Percentiles rank a stretch among this genome's conserved stretches.
These are phyloP conservation scores for Pythium insidiosum DNA, from an alignment of 352 stramenopile species.

Conservation along the genomic window DNA sequence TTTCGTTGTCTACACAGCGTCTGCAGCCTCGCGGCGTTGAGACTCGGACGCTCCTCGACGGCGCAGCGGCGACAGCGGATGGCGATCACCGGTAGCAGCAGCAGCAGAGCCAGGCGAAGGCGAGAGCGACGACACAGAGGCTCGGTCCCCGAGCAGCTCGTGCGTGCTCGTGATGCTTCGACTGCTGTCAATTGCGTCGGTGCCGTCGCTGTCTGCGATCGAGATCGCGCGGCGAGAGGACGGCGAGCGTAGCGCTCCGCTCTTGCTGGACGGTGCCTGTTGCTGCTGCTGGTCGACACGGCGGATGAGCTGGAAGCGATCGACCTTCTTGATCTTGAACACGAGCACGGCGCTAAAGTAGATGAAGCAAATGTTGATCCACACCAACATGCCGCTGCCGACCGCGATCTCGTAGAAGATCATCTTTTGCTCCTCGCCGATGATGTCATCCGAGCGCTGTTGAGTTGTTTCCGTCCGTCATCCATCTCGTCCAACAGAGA, in stretches of 20 bases:
- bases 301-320: conserved; percentile 79
- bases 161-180: conserved; percentile 32
- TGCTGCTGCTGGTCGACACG: conserved; percentile 73
- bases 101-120: too few relatives aligned
- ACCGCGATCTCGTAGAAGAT: conserved; percentile 86
- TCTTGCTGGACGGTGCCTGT: too few relatives aligned
- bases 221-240: background rate
- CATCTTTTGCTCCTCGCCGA: conserved; percentile 75
- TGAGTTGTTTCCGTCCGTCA: too few relatives aligned
- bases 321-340: conserved; percentile 86
- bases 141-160: conserved; percentile 8
- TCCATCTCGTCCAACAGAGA: too few relatives aligned
- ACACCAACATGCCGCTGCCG: conserved; percentile 71
- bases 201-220: background rate
- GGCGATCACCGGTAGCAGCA: too few relatives aligned
- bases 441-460: conserved; percentile 48
- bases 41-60: too few relatives aligned
- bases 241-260: too few relatives aligned
- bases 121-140: too few relatives aligned
- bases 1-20: conserved; percentile 18
- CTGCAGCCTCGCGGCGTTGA: conserved; percentile 4
- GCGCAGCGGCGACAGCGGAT: conserved; percentile 28
- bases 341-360: conserved; percentile 82
- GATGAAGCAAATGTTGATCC: conserved; percentile 87
- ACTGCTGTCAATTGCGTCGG: conserved; percentile 24